Evolutionary conservation across 225 moss, liverwort and hornwort genomes (phyloP).

Genomic region (Ulota crispa): DNA sequence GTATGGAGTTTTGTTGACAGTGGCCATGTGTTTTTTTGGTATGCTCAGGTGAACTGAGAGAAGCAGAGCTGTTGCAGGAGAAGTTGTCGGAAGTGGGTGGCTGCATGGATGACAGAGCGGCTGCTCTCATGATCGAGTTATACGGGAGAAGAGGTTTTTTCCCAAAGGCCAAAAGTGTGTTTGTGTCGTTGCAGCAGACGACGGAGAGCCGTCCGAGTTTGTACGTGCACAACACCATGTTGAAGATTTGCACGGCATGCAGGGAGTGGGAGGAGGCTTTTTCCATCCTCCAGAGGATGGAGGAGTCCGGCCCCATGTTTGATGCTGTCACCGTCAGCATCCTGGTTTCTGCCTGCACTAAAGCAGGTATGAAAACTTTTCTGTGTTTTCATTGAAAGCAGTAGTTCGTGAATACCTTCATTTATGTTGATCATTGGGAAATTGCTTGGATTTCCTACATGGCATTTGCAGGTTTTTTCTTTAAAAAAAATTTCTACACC

Average conservation of each 20-base stretch:
- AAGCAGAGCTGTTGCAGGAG: conserved; percentile 58
- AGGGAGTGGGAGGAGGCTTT: conserved; percentile 65
- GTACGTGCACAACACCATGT: conserved; percentile 67
- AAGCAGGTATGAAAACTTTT: conserved; percentile 54
- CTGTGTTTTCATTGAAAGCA: no score
- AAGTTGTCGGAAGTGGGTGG: conserved; percentile 54
- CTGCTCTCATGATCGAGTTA: conserved; percentile 69
- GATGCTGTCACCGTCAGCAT: conserved; percentile 75
- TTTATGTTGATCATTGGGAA: background rate
- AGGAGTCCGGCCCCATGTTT: conserved; percentile 52
- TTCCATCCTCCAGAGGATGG: conserved; percentile 59
- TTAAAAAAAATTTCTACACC: background rate
- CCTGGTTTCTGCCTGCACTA: conserved; percentile 80
- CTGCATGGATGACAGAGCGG: conserved; percentile 47
- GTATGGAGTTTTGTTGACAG: no score
- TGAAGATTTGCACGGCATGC: conserved; percentile 67
- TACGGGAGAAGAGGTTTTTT: conserved; percentile 62
- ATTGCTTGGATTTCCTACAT: background rate
- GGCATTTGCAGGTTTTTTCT: background rate
- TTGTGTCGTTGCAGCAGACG: conserved; percentile 41
- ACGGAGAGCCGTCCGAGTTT: conserved; percentile 39
- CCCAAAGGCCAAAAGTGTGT: conserved; percentile 66
- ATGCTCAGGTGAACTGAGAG: conserved; percentile 65
- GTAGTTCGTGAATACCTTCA: background rate
- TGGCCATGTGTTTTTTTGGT: background rate